Evolutionary conservation across 2,329 filamentous ascomycete species (phyloP), one percentile per base, ranked within the genome.

Genomic region (Alternaria panax): DNA sequence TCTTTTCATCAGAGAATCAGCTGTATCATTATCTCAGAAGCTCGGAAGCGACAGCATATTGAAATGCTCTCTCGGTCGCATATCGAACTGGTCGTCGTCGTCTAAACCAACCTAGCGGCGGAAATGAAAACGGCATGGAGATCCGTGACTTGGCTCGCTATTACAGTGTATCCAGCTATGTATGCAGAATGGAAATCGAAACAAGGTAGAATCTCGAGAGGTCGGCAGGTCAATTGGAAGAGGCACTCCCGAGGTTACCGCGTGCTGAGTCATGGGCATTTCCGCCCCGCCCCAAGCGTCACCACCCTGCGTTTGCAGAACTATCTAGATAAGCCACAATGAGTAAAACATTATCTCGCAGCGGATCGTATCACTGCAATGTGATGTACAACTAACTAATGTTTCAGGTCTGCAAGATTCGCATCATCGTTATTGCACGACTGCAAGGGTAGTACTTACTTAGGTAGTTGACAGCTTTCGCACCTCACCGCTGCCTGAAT

Each of bases 211-310:
- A 9, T 5, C n/a, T 8, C 18, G 7, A 47, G 8, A 16, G 27
- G 28, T 12, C 8, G 7, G n/a, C 7, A 18, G 34, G 34, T 46
- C 43, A 11, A 16, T 14, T 32, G 27, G 43, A 12, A n/a, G 20
- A 8, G 28, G 28, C 28, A 9, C 28, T 47, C 20, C 45, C 45
- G 45, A 47, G 45, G 20, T 32, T 30, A 30, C 18, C 28, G 45
- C 16, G 45, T 32, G 18, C 22, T 16, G 28, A 47, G 45, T 34
- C 45, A 47, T 47, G 45, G 45, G 22, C 28, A n/a, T 20, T 34
- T 22, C 22, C 45, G 45, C 45, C 45, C 45, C 45, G 45, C 45
- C 45, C 28, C 45, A 32, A 47, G 45, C 45, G 28, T 32, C 45
- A 34, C 45, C 20, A 34, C 18, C 28, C 20, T 32, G 24, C 45